Evolutionary conservation across 2,329 filamentous ascomycete species (phyloP), one percentile per base, ranked within the genome.

Genomic region (Thelonectria discophora): DNA sequence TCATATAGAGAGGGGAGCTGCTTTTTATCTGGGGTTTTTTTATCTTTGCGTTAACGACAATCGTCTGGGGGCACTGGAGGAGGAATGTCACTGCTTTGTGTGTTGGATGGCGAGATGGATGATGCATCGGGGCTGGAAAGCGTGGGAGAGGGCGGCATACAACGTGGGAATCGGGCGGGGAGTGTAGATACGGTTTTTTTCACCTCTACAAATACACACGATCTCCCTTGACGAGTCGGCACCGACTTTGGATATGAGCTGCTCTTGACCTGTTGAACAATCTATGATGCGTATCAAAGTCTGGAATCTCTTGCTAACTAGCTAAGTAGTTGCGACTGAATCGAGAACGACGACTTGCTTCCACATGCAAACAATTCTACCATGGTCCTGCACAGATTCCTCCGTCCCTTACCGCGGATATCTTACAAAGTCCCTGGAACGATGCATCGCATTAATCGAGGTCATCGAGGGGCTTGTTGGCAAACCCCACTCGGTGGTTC

Each of bases 401-500:
- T 40, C 40, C 63, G 63, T 47, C 42, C 55, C 21, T 42, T 37
- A 17, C 37, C 57, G 42, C 9, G 27, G 27, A 60, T 69, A 39
- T 20, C 49, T 50, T 50, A 27, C 40, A 17, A 24, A 21, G 8
- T 8, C 32, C 27, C 39, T 20, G 59, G 48, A 50, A 47, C 39
- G n/a, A 20, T 40, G 4, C 13, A 20, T 45, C 27, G 20, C 27
- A 40, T 27, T 11, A 37, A 39, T 61, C 18, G 42, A 43, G 10
- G 62, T 37, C 62, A 32, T 70, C 58, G 39, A 82, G 69, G 12
- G 69, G 58, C 75, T 84, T 84, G 63, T 77, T 77, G 49, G 80
- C 81, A 61, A 84, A 79, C 1, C 81, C 81, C 24, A 79, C 69
- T 15, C 67, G 72, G 13, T 74, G 71, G 13, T 68, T 73, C 50